Conservation (phyloP, 306 rosid species). For the Malus orientalis region DNA sequence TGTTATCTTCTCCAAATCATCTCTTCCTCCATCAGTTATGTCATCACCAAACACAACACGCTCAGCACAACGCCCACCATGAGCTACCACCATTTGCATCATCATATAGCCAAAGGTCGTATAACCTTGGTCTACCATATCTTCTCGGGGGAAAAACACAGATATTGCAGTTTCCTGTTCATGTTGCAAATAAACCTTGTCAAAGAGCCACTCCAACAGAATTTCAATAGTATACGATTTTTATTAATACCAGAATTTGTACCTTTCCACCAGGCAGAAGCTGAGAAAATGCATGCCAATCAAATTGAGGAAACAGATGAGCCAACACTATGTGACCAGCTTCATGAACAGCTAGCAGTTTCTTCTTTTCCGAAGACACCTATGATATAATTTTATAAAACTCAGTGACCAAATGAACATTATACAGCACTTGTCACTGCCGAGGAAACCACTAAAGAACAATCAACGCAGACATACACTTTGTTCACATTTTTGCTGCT, state of each 20-base stretch:
- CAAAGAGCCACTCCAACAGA: not conserved
- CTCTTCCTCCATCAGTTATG: conserved; percentile 85
- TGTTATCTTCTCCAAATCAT: conserved; percentile 90
- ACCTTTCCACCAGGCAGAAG: conserved; percentile 99
- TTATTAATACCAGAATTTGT: conserved; percentile 21
- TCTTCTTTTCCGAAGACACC: conserved; percentile 76
- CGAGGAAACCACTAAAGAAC: conserved; percentile 1
- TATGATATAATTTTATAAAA: conserved; percentile 15
- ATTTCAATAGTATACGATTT: conserved; percentile 6
- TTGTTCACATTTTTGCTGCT: conserved; percentile 84
- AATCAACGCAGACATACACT: conserved; percentile 40
- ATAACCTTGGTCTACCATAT: conserved; percentile 93
- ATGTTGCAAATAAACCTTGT: conserved; percentile 19
- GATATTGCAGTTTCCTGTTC: conserved; percentile 90
- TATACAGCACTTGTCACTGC: not conserved
- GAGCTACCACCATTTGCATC: conserved; percentile 98
- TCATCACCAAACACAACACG: conserved; percentile 69
- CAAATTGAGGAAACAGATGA: conserved; percentile 90
- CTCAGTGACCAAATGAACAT: conserved; percentile 1
- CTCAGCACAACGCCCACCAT: conserved; percentile 96
- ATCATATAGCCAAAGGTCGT: conserved; percentile 90
- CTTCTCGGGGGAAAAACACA: conserved; percentile 90
- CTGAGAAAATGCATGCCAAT: conserved; percentile 99
- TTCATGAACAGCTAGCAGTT: conserved; percentile 94
- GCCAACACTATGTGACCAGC: conserved; percentile 93